phyloP scores from a whole-genome alignment of 1,139 yeast genomes.

The Lizanozyma gosingica region DNA sequence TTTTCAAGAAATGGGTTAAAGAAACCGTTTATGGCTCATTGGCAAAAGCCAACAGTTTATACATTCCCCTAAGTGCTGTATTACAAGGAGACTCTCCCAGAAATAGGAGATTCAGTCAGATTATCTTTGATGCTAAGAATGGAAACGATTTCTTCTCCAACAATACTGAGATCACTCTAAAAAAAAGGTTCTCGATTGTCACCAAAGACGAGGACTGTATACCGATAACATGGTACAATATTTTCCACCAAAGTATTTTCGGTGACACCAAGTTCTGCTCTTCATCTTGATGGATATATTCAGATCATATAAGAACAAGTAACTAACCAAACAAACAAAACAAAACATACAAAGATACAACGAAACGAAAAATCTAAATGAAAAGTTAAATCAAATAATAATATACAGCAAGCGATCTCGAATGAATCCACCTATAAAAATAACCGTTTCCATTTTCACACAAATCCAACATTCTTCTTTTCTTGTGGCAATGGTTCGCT shows the following conservation, averaged over 20 bases:
- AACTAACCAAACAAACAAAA: too few relatives aligned
- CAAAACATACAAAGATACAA: too few relatives aligned
- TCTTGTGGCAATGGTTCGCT: neutral
- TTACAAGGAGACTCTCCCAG: neutral
- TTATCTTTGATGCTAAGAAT: neutral
- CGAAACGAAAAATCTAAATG: too few relatives aligned
- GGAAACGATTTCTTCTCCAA: neutral
- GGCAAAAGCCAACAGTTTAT: neutral
- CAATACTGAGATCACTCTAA: too few relatives aligned
- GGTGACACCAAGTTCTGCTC: constrained; percentile 38
- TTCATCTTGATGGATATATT: neutral
- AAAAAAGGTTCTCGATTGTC: too few relatives aligned
- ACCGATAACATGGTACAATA: constrained; percentile 41
- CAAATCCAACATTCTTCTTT: neutral
- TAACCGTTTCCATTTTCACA: constrained; percentile 1
- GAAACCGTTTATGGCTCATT: neutral
- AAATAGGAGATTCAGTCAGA: neutral
- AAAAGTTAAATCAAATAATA: too few relatives aligned
- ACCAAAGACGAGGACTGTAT: too few relatives aligned
- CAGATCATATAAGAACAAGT: neutral
- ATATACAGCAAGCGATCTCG: too few relatives aligned
- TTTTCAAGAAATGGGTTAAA: neutral
- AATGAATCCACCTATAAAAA: too few relatives aligned
- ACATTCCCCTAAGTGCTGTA: neutral
- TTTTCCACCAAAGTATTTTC: constrained; percentile 39